Base-by-base conservation (phyloP, 129 eudicot genomes). In the Calendula officinalis region DNA sequence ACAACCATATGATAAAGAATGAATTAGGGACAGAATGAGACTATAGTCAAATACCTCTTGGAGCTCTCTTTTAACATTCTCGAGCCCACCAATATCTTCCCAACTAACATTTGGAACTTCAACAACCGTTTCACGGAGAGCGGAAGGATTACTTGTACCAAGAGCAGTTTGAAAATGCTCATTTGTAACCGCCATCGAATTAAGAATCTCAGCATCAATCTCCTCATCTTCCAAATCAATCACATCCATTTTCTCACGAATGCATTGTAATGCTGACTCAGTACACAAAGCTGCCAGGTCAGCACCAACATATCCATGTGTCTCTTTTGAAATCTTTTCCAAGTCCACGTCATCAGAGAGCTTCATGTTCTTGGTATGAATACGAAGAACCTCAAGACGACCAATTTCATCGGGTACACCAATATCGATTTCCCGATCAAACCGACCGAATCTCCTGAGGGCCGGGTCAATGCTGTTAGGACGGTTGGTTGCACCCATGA, bases 391-490 rank as follows among this genome's bases (percentile, higher is more conserved):
- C 81, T 91, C 98, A 46, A 91, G 89, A 4, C 98, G 88, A 0
- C 98, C 98, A 43, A 88, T 62, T 78, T 91, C 98, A 81, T 91
- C 98, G 0, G 98, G 98, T 15, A 91, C 98, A 62, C 98, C 98
- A 14, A 91, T 91, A 39, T 91, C 98, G 3, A 91, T 91, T 76
- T 91, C 98, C 32, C 96, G 71, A 36, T 91, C 98, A 78, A 91
- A 91, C 67, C 98, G 68, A 12, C 98, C 98, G n/a, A 88, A 91
- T 70, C 98, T 74, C 63, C 98, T 87, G 50, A 91, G 13, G 0
- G 98, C 98, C 7, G 98, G 95, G 81, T 91, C 98, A 75, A 91
- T 88, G 80, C 98, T 91, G 33, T 91, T 91, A 32, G 98, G 98
- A 11, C 98, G 94, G 60, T 91, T 91, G 4, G 98, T 91, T 4